These are phyloP conservation scores for Marsdenia floribunda DNA, from an alignment of 257 asterid genomes.

Conservation along the genomic window DNA sequence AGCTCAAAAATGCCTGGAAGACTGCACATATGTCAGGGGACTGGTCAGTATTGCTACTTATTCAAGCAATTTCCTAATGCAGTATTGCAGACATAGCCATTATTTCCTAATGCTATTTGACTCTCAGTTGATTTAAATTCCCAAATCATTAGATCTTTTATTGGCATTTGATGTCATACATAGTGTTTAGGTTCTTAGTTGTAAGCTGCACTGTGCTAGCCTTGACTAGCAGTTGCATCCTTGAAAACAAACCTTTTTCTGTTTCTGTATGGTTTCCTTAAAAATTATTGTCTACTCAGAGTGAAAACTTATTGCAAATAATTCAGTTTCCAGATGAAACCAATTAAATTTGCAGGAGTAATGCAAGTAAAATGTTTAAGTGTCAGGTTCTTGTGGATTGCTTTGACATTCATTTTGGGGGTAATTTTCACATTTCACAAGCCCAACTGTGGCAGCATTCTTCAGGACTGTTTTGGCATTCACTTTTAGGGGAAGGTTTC, in stretches of 20 bases:
- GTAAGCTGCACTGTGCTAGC: neutral
- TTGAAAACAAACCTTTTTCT: neutral
- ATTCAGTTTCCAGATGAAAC: neutral
- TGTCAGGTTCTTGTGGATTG: neutral
- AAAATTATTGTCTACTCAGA: neutral
- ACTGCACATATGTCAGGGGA: conserved; percentile 90
- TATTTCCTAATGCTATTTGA: neutral
- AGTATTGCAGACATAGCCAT: neutral
- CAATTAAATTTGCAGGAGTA: neutral
- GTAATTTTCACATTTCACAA: neutral
- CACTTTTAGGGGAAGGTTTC: neutral
- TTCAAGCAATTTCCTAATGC: conserved; percentile 2
- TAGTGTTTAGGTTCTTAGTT: neutral
- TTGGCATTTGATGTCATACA: neutral
- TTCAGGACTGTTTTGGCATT: neutral
- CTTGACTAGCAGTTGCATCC: neutral
- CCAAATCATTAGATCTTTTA: neutral
- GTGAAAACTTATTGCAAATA: neutral
- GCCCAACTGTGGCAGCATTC: neutral
- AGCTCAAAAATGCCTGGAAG: conserved; percentile 86
- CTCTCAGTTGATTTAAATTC: neutral
- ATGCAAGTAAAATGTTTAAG: neutral
- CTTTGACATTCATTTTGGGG: neutral
- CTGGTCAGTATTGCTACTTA: conserved; percentile 58
- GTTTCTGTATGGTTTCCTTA: neutral